Evolutionary conservation across 805 yeast genomes (phyloP).

Genomic region (Yamadazyma philogaea): DNA sequence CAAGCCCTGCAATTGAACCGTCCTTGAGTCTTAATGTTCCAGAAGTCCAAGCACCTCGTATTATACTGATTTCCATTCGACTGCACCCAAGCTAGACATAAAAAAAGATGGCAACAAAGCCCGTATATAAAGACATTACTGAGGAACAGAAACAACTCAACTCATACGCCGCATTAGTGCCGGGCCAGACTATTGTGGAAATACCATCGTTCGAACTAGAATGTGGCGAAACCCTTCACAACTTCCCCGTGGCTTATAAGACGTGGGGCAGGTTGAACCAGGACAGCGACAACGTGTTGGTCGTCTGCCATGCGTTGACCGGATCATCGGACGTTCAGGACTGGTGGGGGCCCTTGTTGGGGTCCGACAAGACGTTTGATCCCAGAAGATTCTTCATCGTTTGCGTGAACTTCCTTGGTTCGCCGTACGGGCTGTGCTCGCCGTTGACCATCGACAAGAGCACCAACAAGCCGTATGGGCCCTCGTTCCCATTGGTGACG

Average conservation of each 20-base stretch:
- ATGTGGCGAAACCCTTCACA: constrained; percentile 67
- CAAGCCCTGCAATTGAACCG: neutral
- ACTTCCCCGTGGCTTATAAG: constrained; percentile 92
- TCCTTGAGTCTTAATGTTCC: neutral
- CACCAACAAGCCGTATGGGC: constrained; percentile 79
- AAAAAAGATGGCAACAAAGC: constrained; percentile 12
- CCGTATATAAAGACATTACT: constrained; percentile 37
- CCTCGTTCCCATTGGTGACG: constrained; percentile 90
- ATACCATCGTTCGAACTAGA: constrained; percentile 75
- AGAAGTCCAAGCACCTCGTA: constrained; percentile 18
- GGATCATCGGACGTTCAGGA: constrained; percentile 94
- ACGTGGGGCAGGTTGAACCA: constrained; percentile 89
- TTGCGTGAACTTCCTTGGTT: constrained; percentile 90
- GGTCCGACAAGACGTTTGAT: constrained; percentile 84
- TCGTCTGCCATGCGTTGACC: constrained; percentile 94
- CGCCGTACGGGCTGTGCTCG: constrained; percentile 94
- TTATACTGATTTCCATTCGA: constrained; percentile 14
- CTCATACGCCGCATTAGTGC: constrained; percentile 66
- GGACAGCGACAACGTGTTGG: constrained; percentile 68
- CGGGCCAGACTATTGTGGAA: constrained; percentile 73
- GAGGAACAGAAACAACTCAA: constrained; percentile 52
- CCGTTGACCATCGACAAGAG: constrained; percentile 81
- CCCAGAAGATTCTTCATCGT: constrained; percentile 82
- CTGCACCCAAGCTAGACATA: neutral
- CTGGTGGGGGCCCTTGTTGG: constrained; percentile 98